Percentiles rank a stretch among this genome's conserved stretches.
Evolutionary conservation across 345 rosid species (phyloP).

Genomic region (Syzygium aromaticum): DNA sequence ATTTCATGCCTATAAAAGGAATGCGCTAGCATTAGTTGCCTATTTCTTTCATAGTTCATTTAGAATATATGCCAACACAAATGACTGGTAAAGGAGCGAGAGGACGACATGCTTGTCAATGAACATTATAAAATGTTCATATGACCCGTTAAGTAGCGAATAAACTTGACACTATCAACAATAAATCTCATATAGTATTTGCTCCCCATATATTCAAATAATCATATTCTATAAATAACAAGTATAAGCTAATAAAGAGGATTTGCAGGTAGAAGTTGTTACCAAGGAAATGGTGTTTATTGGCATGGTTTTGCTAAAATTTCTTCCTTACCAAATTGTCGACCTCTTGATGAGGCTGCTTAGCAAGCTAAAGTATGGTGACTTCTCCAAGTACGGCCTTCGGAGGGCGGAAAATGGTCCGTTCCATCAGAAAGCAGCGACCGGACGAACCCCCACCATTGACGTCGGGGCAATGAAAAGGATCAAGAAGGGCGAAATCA

Average conservation of each 20-base stretch:
- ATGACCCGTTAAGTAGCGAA: neutral
- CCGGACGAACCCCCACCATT: conserved; percentile 41
- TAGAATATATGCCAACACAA: no score
- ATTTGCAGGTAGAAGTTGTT: conserved; percentile 9
- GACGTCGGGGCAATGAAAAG: conserved; percentile 35
- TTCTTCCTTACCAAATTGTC: conserved; percentile 5
- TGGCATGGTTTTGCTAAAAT: conserved; percentile 19
- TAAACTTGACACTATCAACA: neutral
- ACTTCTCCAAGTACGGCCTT: conserved; percentile 25
- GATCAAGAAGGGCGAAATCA: conserved; percentile 28
- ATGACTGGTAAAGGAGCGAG: no score
- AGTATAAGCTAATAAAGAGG: neutral
- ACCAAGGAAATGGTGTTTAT: conserved; percentile 6
- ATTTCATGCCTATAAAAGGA: neutral
- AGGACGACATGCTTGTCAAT: no score
- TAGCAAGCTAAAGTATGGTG: neutral
- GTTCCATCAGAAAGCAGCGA: conserved; percentile 16
- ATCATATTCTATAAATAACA: no score
- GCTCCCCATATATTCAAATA: no score
- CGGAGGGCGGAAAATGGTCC: conserved; percentile 30
- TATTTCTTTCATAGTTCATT: no score
- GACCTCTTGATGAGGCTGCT: conserved; percentile 2
- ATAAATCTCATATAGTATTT: neutral
- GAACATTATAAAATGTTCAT: no score
- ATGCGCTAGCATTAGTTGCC: neutral